Base-by-base conservation (phyloP, 139 green algal species). In the Nannochloris sp. region DNA sequence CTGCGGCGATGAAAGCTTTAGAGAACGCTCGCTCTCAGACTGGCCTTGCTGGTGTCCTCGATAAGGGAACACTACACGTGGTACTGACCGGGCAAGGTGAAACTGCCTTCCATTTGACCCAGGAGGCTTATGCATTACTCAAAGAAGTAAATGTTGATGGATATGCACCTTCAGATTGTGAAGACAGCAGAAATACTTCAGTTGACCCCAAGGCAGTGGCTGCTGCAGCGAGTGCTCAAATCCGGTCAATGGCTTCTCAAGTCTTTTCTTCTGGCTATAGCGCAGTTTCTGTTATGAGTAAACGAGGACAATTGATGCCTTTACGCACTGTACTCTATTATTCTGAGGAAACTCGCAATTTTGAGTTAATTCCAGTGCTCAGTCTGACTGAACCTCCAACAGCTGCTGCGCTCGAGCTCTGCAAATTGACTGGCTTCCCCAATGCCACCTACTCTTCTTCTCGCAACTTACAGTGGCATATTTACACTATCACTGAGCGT, bases 401-500 rank as follows among this genome's bases (percentile, higher is more conserved):
- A 3, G 86, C 83, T 2, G 53, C 71, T 30, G 58, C 88, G 39
- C 84, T 98, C 57, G 92, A 97, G 82, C 72, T 97, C 60, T 66
- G 74, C 36, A 87, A 83, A 55, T 71, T 96, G 31, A 32, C 39
- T 29, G 35, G 27, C 9, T 64, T 64, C 13, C 32, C n/a, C 42
- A 19, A 10, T 7, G 60, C 31, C 8, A 58, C 60, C 10, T 88
- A 95, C 74, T 68, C 65, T 13, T 78, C 81, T 25, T 96, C 85
- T 44, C 80, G 89, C 61, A 93, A 97, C 76, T 76, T 89, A 25
- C 92, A 97, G 80, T 92, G 82, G 79, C 91, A 97, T 78, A 78
- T 91, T 13, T 97, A 88, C 72, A 78, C 70, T 24, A 65, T 80
- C 33, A 82, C 54, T 7, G 89, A 96, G 78, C 68, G 79, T 4